A percentile compares a stretch with the other conserved stretches of the same genome.
Conservation (phyloP, 331 rosid species). For the Erythrophleum ivorense region DNA sequence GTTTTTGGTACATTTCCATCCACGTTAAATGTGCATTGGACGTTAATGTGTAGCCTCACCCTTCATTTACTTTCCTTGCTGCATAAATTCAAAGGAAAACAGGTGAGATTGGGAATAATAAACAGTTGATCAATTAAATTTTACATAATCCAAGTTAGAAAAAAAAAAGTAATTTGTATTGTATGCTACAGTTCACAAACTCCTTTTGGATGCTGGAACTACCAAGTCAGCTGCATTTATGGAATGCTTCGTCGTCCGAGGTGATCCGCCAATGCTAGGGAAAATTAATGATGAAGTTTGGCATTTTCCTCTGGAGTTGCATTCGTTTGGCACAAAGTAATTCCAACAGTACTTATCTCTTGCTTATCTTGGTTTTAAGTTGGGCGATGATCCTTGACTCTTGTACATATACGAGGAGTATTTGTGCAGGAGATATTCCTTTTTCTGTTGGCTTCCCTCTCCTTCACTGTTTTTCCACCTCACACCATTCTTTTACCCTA, state of each 20-base stretch:
- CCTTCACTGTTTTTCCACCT: no score
- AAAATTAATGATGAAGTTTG: background rate
- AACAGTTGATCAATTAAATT: background rate
- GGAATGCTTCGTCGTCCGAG: constrained; percentile 38
- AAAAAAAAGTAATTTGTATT: constrained; percentile 21
- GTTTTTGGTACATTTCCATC: constrained; percentile 40
- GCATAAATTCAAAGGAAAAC: constrained; percentile 36
- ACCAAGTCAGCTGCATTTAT: constrained; percentile 48
- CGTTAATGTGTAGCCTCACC: constrained; percentile 41
- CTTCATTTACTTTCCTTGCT: constrained; percentile 38
- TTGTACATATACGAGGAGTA: no score
- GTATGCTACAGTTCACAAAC: constrained; percentile 3
- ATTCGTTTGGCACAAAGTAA: constrained; percentile 13
- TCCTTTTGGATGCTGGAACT: constrained; percentile 36
- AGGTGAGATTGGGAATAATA: background rate
- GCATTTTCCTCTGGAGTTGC: background rate
- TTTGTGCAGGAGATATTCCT: no score
- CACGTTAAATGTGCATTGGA: constrained; percentile 44
- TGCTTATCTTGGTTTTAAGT: background rate
- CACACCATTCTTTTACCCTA: no score
- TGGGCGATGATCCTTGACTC: no score
- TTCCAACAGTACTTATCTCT: background rate
- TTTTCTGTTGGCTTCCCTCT: no score
- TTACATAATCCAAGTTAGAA: constrained; percentile 23
- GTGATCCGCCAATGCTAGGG: constrained; percentile 13